Evolutionary conservation across 2,329 filamentous ascomycete genomes (phyloP), one percentile per base, ranked within the genome.

Genomic region (Magnaporthales sp.): DNA sequence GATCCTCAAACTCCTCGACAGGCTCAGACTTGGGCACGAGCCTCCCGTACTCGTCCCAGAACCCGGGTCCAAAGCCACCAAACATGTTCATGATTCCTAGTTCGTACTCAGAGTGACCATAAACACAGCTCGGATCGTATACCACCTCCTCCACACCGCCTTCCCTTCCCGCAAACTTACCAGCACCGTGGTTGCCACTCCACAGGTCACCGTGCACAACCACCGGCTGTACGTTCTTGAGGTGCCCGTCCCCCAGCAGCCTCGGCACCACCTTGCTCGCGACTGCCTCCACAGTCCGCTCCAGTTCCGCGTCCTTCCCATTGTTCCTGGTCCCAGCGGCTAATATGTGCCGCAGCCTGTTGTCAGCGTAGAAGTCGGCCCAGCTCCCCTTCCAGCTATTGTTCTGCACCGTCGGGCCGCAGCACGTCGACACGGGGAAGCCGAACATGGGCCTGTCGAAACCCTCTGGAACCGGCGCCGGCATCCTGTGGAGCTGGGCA

Each of bases 31-130:
- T 96, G 0, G 90, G 90, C 62, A 93, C 87, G 27, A 92, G 74
- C 54, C 80, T 76, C 75, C 91, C 86, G 75, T 97, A 98, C 74
- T 95, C 91, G 32, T 83, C 83, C 82, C 91, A 88, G 72, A 97
- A 96, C 0, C 74, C 76, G 0, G 76, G 72, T 0, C 88, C 88
- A 76, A 96, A 97, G 0, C 94, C 94, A 0, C 93, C 93, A 83
- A 97, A 98, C 93, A 97, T 96, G 65, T 85, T 86, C 93, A 97
- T 97, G 70, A 96, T 97, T 0, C 94, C 94, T 65, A 96, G 80
- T 71, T 97, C 94, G 76, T 89, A 97, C 80, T 98, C 94, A 1
- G 84, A 90, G 75, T 97, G 93, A 1, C 89, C 92, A 74, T 96
- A 97, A 69, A 90, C 91, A 58, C 87, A 85, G 2, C 89, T 90